Evolutionary conservation across 2,329 filamentous ascomycete genomes (phyloP).

Genomic region (Thielaviopsis musarum): DNA sequence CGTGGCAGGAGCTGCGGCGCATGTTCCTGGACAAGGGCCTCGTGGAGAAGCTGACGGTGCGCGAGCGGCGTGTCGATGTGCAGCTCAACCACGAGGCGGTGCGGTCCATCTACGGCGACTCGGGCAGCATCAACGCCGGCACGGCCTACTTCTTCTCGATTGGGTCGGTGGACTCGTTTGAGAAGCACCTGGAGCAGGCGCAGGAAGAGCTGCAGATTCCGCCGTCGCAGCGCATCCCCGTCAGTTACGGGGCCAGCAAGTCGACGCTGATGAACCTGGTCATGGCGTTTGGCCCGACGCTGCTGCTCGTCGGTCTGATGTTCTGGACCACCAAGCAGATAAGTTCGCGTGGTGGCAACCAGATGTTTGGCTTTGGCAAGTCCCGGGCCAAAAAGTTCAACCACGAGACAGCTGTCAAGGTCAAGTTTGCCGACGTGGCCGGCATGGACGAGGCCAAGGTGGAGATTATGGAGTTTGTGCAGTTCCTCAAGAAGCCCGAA

Average conservation of each 20-base stretch:
- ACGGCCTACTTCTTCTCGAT: constrained; percentile 89
- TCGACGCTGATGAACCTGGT: constrained; percentile 53
- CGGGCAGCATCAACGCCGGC: constrained; percentile 45
- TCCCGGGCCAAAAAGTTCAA: constrained; percentile 96
- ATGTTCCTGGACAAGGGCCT: constrained; percentile 93
- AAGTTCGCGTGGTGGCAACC: constrained; percentile 49
- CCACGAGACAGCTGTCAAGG: constrained; percentile 88
- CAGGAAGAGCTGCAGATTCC: constrained; percentile 81
- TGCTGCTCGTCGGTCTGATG: constrained; percentile 70
- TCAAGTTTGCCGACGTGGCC: constrained; percentile 92
- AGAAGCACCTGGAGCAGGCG: constrained; percentile 71
- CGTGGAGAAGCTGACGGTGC: constrained; percentile 79
- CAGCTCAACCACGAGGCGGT: constrained; percentile 62
- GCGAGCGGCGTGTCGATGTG: constrained; percentile 58
- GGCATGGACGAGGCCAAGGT: constrained; percentile 96
- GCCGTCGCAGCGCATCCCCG: constrained; percentile 73
- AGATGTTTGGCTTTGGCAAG: constrained; percentile 91
- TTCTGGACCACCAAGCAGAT: constrained; percentile 66
- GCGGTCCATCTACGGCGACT: constrained; percentile 54
- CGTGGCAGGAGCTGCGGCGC: constrained; percentile 89
- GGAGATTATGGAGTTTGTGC: constrained; percentile 99
- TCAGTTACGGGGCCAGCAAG: constrained; percentile 65
- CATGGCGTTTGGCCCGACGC: constrained; percentile 65
- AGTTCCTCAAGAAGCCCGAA: constrained; percentile 85
- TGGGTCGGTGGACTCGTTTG: constrained; percentile 84